A percentile compares a stretch with the other conserved stretches of the same genome.
Conservation (phyloP, 192 early-diverging fungal species). For the Backusella mclennaniae region DNA sequence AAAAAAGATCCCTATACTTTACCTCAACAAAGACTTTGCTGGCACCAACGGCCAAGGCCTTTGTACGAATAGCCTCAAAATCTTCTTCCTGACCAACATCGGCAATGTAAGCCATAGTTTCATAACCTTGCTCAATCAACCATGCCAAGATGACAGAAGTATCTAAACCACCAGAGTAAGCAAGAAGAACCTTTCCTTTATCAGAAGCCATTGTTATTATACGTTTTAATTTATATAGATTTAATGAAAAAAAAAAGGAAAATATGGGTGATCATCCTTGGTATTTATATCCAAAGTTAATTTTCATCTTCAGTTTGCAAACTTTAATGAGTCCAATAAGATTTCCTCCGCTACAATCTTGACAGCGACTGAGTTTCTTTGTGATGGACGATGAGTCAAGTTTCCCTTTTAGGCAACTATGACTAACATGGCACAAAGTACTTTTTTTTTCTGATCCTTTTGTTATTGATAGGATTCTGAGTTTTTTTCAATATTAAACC, state of each 20-base stretch:
- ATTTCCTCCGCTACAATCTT: background rate
- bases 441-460: background rate
- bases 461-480: background rate
- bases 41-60: conserved; percentile 93
- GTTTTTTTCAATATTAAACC: too few species aligned
- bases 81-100: conserved; percentile 99
- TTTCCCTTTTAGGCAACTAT: background rate
- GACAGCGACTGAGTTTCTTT: background rate
- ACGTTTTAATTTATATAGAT: conserved; percentile 6
- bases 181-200: conserved; percentile 88
- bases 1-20: conserved; percentile 6
- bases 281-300: background rate
- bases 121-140: conserved; percentile 97
- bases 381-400: conserved; percentile 1
- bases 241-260: background rate
- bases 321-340: background rate
- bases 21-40: conserved; percentile 93
- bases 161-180: conserved; percentile 98
- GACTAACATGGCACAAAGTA: background rate
- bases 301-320: background rate
- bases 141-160: conserved; percentile 99
- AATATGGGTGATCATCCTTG: background rate
- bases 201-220: conserved; percentile 38
- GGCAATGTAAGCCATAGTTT: conserved; percentile 97
- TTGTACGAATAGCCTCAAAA: conserved; percentile 89